These are phyloP conservation scores for Dipodascus albidus DNA, from an alignment of 805 yeast genomes.

Conservation along the genomic window DNA sequence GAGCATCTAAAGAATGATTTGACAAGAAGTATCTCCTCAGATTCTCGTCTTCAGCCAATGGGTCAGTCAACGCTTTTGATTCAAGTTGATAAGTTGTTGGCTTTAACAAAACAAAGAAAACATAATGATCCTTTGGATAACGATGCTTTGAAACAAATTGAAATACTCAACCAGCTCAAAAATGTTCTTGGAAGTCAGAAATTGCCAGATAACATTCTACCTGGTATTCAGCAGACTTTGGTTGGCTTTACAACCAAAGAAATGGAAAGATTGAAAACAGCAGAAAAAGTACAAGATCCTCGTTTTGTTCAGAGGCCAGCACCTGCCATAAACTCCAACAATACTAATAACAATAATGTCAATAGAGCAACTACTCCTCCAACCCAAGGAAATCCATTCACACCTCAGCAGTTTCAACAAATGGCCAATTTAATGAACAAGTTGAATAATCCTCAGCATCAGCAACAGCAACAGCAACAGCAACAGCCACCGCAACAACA, in stretches of 20 bases:
- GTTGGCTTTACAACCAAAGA: slow-evolving; percentile 18
- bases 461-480: slow-evolving; percentile 3
- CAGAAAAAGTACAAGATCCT: slow-evolving; percentile 10
- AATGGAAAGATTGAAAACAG: slow-evolving; percentile 18
- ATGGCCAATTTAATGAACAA: slow-evolving; percentile 2
- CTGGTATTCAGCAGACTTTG: slow-evolving; percentile 21
- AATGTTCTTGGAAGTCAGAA: slow-evolving; percentile 19
- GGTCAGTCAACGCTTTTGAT: slow-evolving; percentile 19
- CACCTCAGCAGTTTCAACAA: slow-evolving; percentile 5
- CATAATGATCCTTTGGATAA: slow-evolving; percentile 16
- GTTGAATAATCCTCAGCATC: slow-evolving; percentile 1
- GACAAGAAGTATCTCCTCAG: slow-evolving; percentile 19
- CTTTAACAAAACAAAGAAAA: slow-evolving; percentile 15
- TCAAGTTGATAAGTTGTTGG: slow-evolving; percentile 21
- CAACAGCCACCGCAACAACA: slow-evolving; percentile 4
- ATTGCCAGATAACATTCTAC: slow-evolving; percentile 20
- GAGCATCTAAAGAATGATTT: slow-evolving; percentile 12
- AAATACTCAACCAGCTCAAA: slow-evolving; percentile 20
- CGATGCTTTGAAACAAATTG: slow-evolving; percentile 23
- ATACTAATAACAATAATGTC: neutral
- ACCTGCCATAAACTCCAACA: slow-evolving; percentile 5
- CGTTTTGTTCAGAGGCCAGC: slow-evolving; percentile 9
- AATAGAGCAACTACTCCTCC: slow-evolving; percentile 6
- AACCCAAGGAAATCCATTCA: neutral
- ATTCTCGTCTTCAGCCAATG: slow-evolving; percentile 9